Conservation (phyloP, 2,329 filamentous ascomycete genomes). For the Colletotrichum somersetense region DNA sequence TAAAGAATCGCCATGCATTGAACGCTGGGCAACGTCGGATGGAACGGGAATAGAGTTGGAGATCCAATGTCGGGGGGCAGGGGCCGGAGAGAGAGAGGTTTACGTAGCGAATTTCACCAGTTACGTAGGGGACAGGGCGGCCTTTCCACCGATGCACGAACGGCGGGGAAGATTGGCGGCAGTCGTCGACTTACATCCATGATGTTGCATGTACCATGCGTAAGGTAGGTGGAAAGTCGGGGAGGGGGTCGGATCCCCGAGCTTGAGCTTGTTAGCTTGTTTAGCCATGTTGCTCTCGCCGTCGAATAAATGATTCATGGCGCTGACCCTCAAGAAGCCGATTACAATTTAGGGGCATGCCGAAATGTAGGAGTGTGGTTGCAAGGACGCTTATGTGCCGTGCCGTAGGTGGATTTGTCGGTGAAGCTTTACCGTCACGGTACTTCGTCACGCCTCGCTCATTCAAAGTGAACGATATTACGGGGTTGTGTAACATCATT, state of each 20-base stretch:
- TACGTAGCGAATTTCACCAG: conserved; percentile 33
- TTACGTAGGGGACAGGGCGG: conserved; percentile 32
- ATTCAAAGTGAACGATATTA: background rate
- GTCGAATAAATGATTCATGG: background rate
- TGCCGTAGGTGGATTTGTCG: background rate
- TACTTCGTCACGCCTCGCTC: background rate
- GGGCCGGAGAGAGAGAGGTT: conserved; percentile 14
- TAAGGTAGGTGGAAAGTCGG: conserved; percentile 17
- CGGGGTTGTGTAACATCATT: background rate
- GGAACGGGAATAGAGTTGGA: conserved; percentile 10
- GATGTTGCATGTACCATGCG: conserved; percentile 3
- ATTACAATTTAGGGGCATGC: background rate
- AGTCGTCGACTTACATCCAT: conserved; percentile 16
- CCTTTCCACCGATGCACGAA: conserved; percentile 24
- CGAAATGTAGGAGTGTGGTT: conserved; percentile 5
- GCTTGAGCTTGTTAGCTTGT: background rate
- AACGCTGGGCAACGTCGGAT: conserved; percentile 28
- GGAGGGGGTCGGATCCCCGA: background rate
- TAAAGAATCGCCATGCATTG: conserved; percentile 21
- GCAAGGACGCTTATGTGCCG: background rate
- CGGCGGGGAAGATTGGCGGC: conserved; percentile 28
- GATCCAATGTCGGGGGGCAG: conserved; percentile 14
- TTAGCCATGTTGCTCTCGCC: background rate
- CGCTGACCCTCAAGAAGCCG: background rate
- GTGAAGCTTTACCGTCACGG: background rate